A percentile compares a stretch with the other conserved stretches of the same genome.
These are phyloP conservation scores for Xylariaceae sp. DNA, from an alignment of 2,329 filamentous ascomycete genomes.

Conservation along the genomic window DNA sequence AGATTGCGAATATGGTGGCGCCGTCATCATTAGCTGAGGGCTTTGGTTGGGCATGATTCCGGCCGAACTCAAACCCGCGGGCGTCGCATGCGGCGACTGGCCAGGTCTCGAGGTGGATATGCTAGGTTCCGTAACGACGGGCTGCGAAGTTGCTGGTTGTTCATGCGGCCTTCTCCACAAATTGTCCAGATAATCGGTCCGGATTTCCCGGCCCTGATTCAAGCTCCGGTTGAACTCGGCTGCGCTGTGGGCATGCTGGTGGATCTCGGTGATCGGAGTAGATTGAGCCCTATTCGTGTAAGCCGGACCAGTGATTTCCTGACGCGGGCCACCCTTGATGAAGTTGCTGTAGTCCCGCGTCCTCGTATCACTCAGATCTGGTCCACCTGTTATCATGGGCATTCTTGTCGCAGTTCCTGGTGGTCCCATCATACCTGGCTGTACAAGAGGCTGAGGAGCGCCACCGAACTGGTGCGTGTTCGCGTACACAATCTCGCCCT, in stretches of 20 bases:
- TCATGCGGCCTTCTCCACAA: slow-evolving; percentile 83
- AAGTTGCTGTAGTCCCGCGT: slow-evolving; percentile 78
- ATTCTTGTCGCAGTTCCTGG: slow-evolving; percentile 65
- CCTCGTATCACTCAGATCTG: slow-evolving; percentile 71
- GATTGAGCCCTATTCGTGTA: slow-evolving; percentile 84
- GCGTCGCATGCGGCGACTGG: slow-evolving; percentile 53
- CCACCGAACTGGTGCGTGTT: slow-evolving; percentile 64
- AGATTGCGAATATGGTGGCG: slow-evolving; percentile 62
- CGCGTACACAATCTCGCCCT: slow-evolving; percentile 85
- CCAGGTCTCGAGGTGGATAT: slow-evolving; percentile 48
- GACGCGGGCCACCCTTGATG: slow-evolving; percentile 69
- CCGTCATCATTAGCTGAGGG: slow-evolving; percentile 62
- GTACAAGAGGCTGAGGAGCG: slow-evolving; percentile 62
- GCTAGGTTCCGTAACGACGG: slow-evolving; percentile 41
- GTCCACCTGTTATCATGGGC: slow-evolving; percentile 76
- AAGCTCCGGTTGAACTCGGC: slow-evolving; percentile 86
- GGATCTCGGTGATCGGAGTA: slow-evolving; percentile 69
- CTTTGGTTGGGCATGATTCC: slow-evolving; percentile 56
- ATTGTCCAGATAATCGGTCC: slow-evolving; percentile 71
- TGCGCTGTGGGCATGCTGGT: slow-evolving; percentile 80
- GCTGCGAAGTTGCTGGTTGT: slow-evolving; percentile 52
- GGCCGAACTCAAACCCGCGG: slow-evolving; percentile 51
- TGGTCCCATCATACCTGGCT: slow-evolving; percentile 65
- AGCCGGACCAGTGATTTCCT: slow-evolving; percentile 79
- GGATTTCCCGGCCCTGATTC: slow-evolving; percentile 71